Base-by-base conservation (phyloP, 345 rosid species). In the Kernera saxatilis region DNA sequence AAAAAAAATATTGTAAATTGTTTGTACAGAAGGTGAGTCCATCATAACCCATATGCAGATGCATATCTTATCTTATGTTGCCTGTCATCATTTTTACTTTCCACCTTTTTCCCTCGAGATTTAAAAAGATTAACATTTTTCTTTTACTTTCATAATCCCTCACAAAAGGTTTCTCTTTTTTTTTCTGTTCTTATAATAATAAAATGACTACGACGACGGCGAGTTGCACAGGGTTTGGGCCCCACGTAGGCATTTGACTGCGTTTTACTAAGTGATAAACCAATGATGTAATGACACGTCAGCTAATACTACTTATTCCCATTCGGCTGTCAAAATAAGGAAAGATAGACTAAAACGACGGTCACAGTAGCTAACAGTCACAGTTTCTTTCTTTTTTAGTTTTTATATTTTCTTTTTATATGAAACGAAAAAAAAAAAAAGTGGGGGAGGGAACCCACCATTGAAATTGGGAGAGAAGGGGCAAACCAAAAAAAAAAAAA, bases 361-460 rank as follows among this genome's bases (percentile, higher is more conserved):
- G 65, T 67, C 58, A 73, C 65, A 30, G 58, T 11, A 27, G 39
- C 58, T 52, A 52, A 51, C 36, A 17, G 39, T 54, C 44, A 57
- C 37, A 43, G 37, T 62, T 62, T 27, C 45, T 29, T 74, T 32
- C 2, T 2, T 30, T 57, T 36, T 29, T n/a, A 6, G 6, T 14
- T 22, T 0, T 39, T n/a, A 3, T 26, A 6, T 27, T 21, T 13
- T 11, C 8, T 8, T 43, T 15, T 30, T 22, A 40, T 19, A 52
- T 35, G 53, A 64, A 8, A 52, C 8, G 3, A 4, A 19, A 19
- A 61, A 26, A 29, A 62, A 74, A 67, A 46, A 48, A 33, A 8
- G 33, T n/a, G 43, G 54, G 27, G 48, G 73, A n/a, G 48, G 71
- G 54, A 70, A 76, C 57, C 78, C 75, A 75, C 74, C 70, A 69